phyloP scores from a whole-genome alignment of 768 basidiomycete species.

The Pisolithus marmoratus region DNA sequence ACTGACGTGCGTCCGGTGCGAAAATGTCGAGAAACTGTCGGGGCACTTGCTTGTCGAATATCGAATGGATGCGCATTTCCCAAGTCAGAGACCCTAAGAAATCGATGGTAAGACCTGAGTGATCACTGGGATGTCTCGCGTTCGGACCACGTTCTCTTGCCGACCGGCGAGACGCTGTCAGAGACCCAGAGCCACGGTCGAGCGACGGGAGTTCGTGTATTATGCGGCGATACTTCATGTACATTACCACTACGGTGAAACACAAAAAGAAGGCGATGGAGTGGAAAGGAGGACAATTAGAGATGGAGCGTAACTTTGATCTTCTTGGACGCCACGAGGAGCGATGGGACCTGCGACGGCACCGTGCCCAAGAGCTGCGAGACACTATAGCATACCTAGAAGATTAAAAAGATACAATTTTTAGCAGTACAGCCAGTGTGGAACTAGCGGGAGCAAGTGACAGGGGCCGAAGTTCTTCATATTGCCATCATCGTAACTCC shows the following conservation, averaged over 20 bases:
- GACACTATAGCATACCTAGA: not conserved
- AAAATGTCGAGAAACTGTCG: constrained; percentile 4
- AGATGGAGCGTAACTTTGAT: constrained; percentile 8
- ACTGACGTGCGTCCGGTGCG: constrained; percentile 4
- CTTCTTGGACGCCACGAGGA: not conserved
- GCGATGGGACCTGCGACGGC: constrained; percentile 4
- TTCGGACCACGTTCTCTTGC: not conserved
- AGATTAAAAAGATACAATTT: not conserved
- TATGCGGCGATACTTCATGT: constrained; percentile 25
- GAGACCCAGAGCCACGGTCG: constrained; percentile 1
- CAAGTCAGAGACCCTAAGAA: constrained; percentile 29
- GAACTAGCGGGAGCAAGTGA: no score
- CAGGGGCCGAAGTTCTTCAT: no score
- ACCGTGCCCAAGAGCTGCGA: not conserved
- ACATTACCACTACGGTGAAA: constrained; percentile 20
- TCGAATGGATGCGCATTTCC: constrained; percentile 19
- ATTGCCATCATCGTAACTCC: no score
- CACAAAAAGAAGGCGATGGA: constrained; percentile 13
- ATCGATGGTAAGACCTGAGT: constrained; percentile 19
- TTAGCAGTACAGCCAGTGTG: not conserved
- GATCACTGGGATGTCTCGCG: no score
- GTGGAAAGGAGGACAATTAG: constrained; percentile 7
- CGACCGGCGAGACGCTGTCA: not conserved
- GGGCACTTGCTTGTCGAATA: constrained; percentile 6
- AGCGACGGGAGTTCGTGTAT: constrained; percentile 12